Base-by-base conservation (phyloP, 305 asterid genomes). In the Stenogyne calaminthoides region DNA sequence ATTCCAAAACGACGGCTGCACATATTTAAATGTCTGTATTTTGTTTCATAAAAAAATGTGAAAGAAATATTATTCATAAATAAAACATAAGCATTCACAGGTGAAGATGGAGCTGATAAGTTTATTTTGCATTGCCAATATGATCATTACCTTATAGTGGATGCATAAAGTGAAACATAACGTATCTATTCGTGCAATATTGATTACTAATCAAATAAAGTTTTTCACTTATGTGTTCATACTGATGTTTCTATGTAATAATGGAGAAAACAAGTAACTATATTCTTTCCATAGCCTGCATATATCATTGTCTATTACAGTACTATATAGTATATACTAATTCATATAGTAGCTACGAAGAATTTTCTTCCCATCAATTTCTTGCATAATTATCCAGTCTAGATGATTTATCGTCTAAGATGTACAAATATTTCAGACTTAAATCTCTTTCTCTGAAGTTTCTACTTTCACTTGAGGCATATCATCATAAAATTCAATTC, bases 211-310 rank as follows among this genome's bases (percentile, higher is more conserved):
- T 39, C 40, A 36, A 6, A 14, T 25, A 22, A 9, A 6, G 36
- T 27, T 27, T 7, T 20, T 36, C 7, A 9, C 37, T 19, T 19
- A 7, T 2, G 60, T 19, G 66, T 51, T 15, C 56, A 56, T 57
- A 10, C n/a, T 25, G 67, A 9, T 36, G 40, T 36, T 1, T 36
- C 6, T 16, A n/a, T n/a, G 58, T 22, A 58, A 58, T 71, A 71
- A 71, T 59, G 60, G 58, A 42, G 60, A 70, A 44, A 42, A 27
- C 25, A 54, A 54, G 8, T 20, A 2, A 12, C 56, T 39, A 69
- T 12, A 69, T 69, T 39, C 56, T 55, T 56, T 19, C 18, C 63
- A 51, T 68, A 52, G 4, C 32, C 29, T 25, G 29, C 34, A n/a
- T n/a, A 29, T 51, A 2, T 7, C n/a, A 47, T 27, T 10, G 37